These are phyloP conservation scores for Talaromyces nanjingensis DNA, from an alignment of 495 filamentous ascomycete species.

Conservation along the genomic window DNA sequence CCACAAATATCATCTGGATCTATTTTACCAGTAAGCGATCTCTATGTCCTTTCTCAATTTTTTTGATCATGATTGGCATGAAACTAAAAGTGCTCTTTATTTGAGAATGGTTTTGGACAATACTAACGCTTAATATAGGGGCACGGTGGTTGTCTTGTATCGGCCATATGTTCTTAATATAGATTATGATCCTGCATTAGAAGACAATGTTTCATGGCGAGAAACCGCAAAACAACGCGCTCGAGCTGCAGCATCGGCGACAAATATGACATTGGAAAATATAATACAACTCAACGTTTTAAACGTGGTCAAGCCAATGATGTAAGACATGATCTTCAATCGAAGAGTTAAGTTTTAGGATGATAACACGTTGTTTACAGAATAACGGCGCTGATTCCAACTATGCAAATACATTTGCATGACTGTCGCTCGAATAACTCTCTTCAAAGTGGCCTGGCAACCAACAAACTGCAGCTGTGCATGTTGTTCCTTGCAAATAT, in stretches of 20 bases:
- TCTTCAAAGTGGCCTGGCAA: background rate
- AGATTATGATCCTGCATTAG: too few species aligned
- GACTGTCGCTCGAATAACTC: background rate
- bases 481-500: background rate
- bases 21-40: too few species aligned
- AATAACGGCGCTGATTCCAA: constrained; percentile 3
- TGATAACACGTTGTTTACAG: background rate
- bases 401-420: constrained; percentile 3
- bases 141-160: too few species aligned
- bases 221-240: background rate
- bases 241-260: background rate
- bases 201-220: too few species aligned
- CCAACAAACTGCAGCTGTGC: background rate
- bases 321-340: background rate
- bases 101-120: too few species aligned
- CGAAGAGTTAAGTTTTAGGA: too few species aligned
- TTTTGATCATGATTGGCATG: too few species aligned
- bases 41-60: too few species aligned
- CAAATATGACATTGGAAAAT: background rate
- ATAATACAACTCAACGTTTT: background rate
- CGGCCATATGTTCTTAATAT: too few species aligned
- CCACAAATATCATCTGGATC: too few species aligned
- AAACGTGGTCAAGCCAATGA: background rate
- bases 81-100: too few species aligned
- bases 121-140: too few species aligned